Conservation (phyloP, 1,284 basidiomycete species). For the Moesziomyces aphidis region DNA sequence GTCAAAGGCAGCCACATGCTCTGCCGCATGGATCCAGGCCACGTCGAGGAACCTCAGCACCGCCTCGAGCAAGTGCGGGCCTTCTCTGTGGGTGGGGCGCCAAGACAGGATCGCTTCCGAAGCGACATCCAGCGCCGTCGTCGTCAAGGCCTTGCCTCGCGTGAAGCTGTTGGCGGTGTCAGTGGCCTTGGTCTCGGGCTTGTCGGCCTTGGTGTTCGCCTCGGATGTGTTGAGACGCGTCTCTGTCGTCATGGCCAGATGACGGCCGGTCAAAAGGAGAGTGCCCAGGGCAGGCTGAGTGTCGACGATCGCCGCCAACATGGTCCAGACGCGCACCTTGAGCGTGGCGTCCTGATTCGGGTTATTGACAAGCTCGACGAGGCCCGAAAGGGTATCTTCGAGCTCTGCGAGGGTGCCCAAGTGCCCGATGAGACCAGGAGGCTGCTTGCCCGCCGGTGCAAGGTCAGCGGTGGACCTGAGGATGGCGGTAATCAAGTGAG, state of each 20-base stretch:
- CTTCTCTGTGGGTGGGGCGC: slow-evolving; percentile 72
- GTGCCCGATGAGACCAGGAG: slow-evolving; percentile 54
- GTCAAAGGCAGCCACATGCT: slow-evolving; percentile 77
- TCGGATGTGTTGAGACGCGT: slow-evolving; percentile 41
- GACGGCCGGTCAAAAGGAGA: slow-evolving; percentile 81
- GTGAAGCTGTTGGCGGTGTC: slow-evolving; percentile 5
- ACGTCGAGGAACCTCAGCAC: slow-evolving; percentile 82
- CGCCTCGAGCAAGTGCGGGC: slow-evolving; percentile 79
- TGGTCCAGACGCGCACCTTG: slow-evolving; percentile 81
- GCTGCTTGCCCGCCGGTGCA: slow-evolving; percentile 15
- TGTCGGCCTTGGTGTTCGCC: slow-evolving; percentile 55
- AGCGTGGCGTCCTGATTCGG: slow-evolving; percentile 77
- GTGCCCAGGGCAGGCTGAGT: slow-evolving; percentile 87
- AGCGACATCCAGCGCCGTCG: slow-evolving; percentile 70
- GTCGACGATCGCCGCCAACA: slow-evolving; percentile 83
- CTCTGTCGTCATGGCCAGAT: slow-evolving; percentile 68
- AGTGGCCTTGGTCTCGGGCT: slow-evolving; percentile 34
- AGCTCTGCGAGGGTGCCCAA: slow-evolving; percentile 66
- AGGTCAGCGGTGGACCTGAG: slow-evolving; percentile 41
- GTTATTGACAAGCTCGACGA: slow-evolving; percentile 57
- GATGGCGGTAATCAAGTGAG: slow-evolving; percentile 52
- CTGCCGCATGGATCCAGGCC: slow-evolving; percentile 84
- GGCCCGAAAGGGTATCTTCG: slow-evolving; percentile 47
- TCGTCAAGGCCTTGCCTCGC: slow-evolving; percentile 38
- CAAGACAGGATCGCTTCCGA: slow-evolving; percentile 76